Conservation (phyloP, 2,329 filamentous ascomycete genomes). For the Cladosporium oxysporum region DNA sequence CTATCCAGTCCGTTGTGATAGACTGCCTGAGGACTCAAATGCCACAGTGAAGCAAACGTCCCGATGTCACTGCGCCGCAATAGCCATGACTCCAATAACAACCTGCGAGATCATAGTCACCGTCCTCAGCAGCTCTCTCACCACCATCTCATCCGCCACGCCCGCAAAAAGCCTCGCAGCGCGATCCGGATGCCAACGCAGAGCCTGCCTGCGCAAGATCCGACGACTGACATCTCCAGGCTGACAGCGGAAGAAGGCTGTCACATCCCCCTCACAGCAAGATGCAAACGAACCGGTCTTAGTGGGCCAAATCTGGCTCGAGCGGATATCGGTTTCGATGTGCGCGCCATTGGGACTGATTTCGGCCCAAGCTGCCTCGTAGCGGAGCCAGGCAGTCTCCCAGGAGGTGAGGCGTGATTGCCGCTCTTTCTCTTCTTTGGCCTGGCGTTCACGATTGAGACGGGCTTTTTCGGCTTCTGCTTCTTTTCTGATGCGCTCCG, state of each 20-base stretch:
- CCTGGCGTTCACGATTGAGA: background rate
- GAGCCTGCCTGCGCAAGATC: constrained; percentile 3
- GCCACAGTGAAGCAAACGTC: background rate
- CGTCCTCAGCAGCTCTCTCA: background rate
- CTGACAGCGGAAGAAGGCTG: background rate
- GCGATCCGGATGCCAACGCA: constrained; percentile 13
- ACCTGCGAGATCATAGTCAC: constrained; percentile 17
- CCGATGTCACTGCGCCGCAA: background rate
- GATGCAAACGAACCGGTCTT: background rate
- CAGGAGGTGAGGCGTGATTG: background rate
- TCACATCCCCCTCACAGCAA: constrained; percentile 6
- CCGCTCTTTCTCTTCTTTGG: background rate
- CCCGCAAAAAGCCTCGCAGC: background rate
- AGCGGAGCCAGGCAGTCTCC: constrained; percentile 6
- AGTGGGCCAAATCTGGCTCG: background rate
- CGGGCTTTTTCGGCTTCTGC: background rate
- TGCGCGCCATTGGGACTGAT: background rate
- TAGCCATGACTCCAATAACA: constrained; percentile 3
- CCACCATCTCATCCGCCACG: background rate
- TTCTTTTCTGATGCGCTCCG: background rate
- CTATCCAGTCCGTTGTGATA: too few species aligned
- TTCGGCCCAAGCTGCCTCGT: background rate
- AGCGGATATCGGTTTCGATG: background rate
- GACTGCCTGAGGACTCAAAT: too few species aligned
- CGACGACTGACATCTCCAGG: background rate